phyloP scores from a whole-genome alignment of 2,329 filamentous ascomycete species.

The Arthrinium puccinioides region DNA sequence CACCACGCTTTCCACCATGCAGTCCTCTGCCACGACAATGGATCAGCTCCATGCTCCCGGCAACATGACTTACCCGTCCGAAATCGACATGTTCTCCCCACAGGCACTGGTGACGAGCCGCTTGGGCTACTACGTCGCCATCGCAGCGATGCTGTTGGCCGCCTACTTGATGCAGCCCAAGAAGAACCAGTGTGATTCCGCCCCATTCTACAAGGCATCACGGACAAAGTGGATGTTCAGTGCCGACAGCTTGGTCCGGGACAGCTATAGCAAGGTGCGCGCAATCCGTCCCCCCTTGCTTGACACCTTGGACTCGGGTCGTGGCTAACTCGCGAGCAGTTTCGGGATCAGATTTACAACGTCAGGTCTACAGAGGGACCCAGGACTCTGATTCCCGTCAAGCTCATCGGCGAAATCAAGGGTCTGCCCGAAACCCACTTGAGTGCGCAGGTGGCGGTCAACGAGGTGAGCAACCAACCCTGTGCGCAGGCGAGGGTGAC shows the following conservation, averaged over 20 bases:
- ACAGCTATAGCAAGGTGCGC: constrained; percentile 41
- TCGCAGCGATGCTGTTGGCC: constrained; percentile 25
- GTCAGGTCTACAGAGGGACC: constrained; percentile 43
- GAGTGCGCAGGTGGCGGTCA: constrained; percentile 40
- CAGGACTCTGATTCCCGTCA: constrained; percentile 39
- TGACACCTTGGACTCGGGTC: neutral
- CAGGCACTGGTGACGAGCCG: constrained; percentile 21
- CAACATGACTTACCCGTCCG: constrained; percentile 4
- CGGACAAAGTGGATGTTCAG: constrained; percentile 44
- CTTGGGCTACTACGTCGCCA: constrained; percentile 33
- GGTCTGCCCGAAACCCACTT: constrained; percentile 39
- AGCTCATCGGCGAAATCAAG: constrained; percentile 38
- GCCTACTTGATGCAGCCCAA: constrained; percentile 1
- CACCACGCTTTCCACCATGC: too few relatives aligned
- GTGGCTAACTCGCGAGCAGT: constrained; percentile 24
- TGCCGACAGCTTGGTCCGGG: constrained; percentile 37
- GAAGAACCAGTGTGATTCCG: constrained; percentile 10
- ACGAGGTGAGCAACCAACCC: constrained; percentile 36
- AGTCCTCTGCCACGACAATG: too few relatives aligned
- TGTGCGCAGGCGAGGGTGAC: too few relatives aligned
- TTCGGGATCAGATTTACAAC: constrained; percentile 41
- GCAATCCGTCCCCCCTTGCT: neutral
- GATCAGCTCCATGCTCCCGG: neutral
- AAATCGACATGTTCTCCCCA: constrained; percentile 3
- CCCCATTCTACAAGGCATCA: constrained; percentile 40